These are phyloP conservation scores for Vitis rupestris DNA, from an alignment of 164 flowering plant species.

Conservation along the genomic window DNA sequence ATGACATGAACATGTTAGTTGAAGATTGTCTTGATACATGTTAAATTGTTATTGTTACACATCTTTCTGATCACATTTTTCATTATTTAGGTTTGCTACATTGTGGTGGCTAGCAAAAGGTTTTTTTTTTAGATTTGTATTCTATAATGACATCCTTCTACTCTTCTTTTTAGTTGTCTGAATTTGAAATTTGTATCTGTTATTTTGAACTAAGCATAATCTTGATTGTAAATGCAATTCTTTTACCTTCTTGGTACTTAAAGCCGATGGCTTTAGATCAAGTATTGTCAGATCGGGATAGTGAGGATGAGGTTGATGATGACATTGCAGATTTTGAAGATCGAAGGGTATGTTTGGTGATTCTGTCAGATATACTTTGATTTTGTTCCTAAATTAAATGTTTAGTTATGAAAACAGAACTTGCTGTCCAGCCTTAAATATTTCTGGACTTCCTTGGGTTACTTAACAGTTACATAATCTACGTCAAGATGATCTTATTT, in stretches of 20 bases:
- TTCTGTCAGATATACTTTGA: neutral
- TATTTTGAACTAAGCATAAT: neutral
- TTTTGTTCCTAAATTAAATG: neutral
- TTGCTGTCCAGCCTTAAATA: neutral
- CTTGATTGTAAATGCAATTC: constrained; percentile 1
- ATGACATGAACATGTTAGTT: no score
- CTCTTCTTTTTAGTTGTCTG: no score
- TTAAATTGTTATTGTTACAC: no score
- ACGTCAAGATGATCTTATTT: no score
- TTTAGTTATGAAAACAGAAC: neutral
- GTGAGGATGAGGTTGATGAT: constrained; percentile 98
- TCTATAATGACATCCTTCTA: no score
- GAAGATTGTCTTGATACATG: no score
- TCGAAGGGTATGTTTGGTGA: constrained; percentile 62
- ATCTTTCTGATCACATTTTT: no score
- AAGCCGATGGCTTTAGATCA: constrained; percentile 93
- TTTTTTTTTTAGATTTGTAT: no score
- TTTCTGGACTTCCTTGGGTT: neutral
- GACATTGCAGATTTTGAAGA: constrained; percentile 98
- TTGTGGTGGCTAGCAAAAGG: no score
- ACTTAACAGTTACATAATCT: no score
- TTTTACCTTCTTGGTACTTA: constrained; percentile 12
- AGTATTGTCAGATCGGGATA: constrained; percentile 82
- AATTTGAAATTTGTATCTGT: no score
- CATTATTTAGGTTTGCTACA: no score